Conservation (phyloP, 106 monocot genomes). For the Platanthera guangdongensis region DNA sequence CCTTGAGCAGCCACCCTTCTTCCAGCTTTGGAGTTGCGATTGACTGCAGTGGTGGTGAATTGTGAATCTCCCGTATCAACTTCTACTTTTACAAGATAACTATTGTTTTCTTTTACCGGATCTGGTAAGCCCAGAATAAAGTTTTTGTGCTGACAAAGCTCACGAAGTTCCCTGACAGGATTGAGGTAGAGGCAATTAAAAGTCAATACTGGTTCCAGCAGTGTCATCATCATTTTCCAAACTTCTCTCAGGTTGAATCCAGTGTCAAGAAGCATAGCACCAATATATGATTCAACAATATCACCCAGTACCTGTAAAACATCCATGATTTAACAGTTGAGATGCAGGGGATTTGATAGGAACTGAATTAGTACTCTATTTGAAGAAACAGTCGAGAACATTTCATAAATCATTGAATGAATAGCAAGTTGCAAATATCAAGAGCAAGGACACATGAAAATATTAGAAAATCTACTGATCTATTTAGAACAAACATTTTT, state of each 20-base stretch:
- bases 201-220: slow-evolving; percentile 44
- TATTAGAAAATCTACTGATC: background rate
- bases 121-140: slow-evolving; percentile 37
- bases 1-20: slow-evolving; percentile 65
- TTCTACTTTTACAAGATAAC: slow-evolving; percentile 44
- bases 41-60: slow-evolving; percentile 29
- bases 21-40: slow-evolving; percentile 67
- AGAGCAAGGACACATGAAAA: background rate
- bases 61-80: slow-evolving; percentile 22
- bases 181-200: slow-evolving; percentile 48
- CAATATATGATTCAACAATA: slow-evolving; percentile 86
- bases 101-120: slow-evolving; percentile 27
- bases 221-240: slow-evolving; percentile 56
- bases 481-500: too few relatives aligned
- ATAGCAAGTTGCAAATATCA: background rate
- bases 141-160: slow-evolving; percentile 61
- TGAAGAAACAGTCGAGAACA: background rate
- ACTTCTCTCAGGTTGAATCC: slow-evolving; percentile 62
- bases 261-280: slow-evolving; percentile 80
- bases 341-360: background rate
- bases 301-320: slow-evolving; percentile 82
- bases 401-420: background rate
- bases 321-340: background rate
- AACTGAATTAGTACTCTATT: background rate
- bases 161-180: slow-evolving; percentile 72